Evolutionary conservation across 2,329 filamentous ascomycete genomes (phyloP), one percentile per base, ranked within the genome.

Genomic region (Fusarium veterinarium): DNA sequence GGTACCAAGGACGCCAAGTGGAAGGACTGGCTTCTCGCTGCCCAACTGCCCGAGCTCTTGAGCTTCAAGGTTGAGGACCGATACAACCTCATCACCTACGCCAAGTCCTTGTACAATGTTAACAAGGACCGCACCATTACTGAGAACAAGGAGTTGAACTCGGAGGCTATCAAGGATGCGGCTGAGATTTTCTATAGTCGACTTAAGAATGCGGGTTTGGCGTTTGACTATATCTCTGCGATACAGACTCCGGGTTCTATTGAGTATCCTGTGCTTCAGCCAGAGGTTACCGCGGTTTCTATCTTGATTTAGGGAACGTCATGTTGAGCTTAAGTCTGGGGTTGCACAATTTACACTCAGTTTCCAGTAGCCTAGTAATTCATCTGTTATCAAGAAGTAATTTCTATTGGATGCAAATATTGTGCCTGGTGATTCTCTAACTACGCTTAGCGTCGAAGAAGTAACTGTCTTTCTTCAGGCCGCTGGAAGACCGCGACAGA

Each of bases 1-100:
- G 71, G 63, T 9, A 61, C 35, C 5, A 44, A 71, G 6, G 64
- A 60, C 3, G 57, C 52, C 1, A 65, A 74, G 53, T 74, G 71
- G 71, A 69, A 74, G 35, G 71, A 74, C 13, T 74, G 67, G 71
- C 64, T 72, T 5, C 41, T 73, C 1, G 71, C 70, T 1, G 67
- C 67, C 0, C 70, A 73, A 3, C 2, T 73, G 1, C 71, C 70
- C 0, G 67, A 73, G 42, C 25, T 73, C 1, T 35, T 73, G 17
- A 73, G 66, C 14, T 73, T 59, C 67, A 71, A 73, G 67, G 71
- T 71, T 2, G 60, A 73, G 8, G 45, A 56, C 1, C 13, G 63
- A 16, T 73, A 64, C 25, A 73, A 73, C 19, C 30, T 73, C 4
- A 61, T 73, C 25, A 73, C 70, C 7, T 73, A 73, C 11, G 60